phyloP scores from a whole-genome alignment of 2,329 filamentous ascomycete species.

The Nigrospora oryzae region DNA sequence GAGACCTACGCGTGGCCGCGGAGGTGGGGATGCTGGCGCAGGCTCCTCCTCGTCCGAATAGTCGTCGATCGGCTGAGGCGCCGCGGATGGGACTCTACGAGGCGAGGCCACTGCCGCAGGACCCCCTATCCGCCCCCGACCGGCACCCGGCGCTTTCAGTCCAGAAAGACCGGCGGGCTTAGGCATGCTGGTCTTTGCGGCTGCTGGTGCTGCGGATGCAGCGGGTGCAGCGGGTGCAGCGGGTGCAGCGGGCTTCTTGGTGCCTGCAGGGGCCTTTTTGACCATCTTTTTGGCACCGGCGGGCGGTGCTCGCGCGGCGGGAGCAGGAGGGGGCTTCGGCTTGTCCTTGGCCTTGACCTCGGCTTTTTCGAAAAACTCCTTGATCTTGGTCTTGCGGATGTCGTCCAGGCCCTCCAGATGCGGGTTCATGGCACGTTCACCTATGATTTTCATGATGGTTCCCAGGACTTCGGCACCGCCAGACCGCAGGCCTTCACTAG shows the following conservation, averaged over 20 bases:
- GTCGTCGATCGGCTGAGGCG: constrained; percentile 37
- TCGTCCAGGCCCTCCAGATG: constrained; percentile 90
- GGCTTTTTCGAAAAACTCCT: constrained; percentile 75
- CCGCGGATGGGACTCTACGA: constrained; percentile 34
- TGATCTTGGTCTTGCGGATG: constrained; percentile 90
- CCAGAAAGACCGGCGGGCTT: constrained; percentile 45
- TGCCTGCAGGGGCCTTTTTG: constrained; percentile 42
- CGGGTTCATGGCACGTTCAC: constrained; percentile 89
- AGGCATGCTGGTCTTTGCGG: constrained; percentile 46
- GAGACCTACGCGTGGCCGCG: constrained; percentile 55
- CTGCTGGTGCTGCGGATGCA: constrained; percentile 42
- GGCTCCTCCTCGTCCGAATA: constrained; percentile 48
- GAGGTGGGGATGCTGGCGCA: constrained; percentile 39
- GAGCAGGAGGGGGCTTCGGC: constrained; percentile 68
- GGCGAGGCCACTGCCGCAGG: constrained; percentile 44
- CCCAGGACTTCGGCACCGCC: constrained; percentile 89
- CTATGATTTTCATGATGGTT: constrained; percentile 97
- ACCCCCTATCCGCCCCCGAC: constrained; percentile 45
- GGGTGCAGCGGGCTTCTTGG: constrained; percentile 37
- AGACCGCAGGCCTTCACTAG: constrained; percentile 74
- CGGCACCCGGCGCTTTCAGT: constrained; percentile 52
- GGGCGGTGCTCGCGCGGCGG: constrained; percentile 43
- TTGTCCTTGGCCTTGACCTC: constrained; percentile 88
- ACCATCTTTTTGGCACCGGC: constrained; percentile 24
- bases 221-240: constrained; percentile 29